Base-by-base conservation (phyloP, 2,329 filamentous ascomycete species). In the Fusarium cicatricum region DNA sequence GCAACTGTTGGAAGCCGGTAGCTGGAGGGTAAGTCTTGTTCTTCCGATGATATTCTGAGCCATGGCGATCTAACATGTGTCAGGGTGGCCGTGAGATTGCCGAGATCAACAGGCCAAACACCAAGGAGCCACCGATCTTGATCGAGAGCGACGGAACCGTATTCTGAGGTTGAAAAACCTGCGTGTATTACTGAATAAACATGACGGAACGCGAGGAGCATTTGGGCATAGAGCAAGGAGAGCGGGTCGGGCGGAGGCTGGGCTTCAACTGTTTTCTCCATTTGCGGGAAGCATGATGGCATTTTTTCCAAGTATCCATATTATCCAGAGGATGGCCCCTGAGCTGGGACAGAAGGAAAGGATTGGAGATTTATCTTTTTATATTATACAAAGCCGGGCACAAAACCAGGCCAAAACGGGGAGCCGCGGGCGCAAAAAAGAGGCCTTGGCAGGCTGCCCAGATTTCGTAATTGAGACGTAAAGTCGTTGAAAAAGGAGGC, bases 141-240 rank as follows among this genome's bases (percentile, higher is more conserved):
- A 97, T 98, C 68, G 85, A 96, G 65, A 97, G 92, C 63, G 95
- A 99, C 74, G 95, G 95, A 59, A 98, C 95, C 19, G 91, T 99
- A 64, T 98, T 99, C 74, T 97, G 86, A 73, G 53, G 46, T 39
- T 49, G 33, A 33, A 44, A 43, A 52, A 57, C 38, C 41, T 56
- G 43, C 38, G 56, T 53, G 61, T 60, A 63, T 60, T 60, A 64
- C 52, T 52, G 60, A 63, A 60, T 42, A 54, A 61, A 55, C 33
- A 58, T 57, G 59, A 67, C 47, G 53, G 51, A 57, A 64, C 52
- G 51, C n/a, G 55, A 56, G 48, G 50, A 28, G 33, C 39, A 52
- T 40, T 26, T 46, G 60, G 56, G 45, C 48, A 60, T 60, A 58
- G 53, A 59, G 39, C 46, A 39, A 31, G 52, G 58, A 52, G 53